Evolutionary conservation across 345 rosid genomes (phyloP), one percentile per base, ranked within the genome.

Genomic region (Cardamine occulta): DNA sequence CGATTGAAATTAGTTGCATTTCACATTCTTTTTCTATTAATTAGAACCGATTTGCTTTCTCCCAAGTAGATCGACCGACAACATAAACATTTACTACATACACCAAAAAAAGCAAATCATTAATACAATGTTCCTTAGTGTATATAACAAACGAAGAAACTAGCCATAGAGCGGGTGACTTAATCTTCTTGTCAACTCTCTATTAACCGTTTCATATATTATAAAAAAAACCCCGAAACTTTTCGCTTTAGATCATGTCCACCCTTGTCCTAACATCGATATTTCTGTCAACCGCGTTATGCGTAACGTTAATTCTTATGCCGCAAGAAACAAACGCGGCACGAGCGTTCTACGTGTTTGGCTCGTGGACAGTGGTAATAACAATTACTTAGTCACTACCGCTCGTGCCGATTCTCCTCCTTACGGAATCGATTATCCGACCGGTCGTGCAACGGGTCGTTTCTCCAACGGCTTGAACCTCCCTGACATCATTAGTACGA

Each of bases 301-400:
- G 34, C 4, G 3, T 4, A 18, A 63, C 71, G 66, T 18, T 76
- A 17, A 24, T 55, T 70, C 34, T 55, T 35, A 35, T 48, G 76
- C 63, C 65, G 63, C 78, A 40, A 28, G 32, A 79, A 53, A 64
- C 71, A 9, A 75, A 73, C 1, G 86, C 84, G 72, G 86, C 82
- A 13, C 72, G 93, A 66, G 94, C 92, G 45, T 91, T 89, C 77
- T 87, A 76, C 5, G 93, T 91, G 23, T 89, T 89, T 17, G 97
- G 97, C 89, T 91, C 2, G 97, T 89, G 40, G 97, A 91, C 54
- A 83, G 78, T 31, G 95, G 97, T 75, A 91, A 91, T 80, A 91
- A 91, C 76, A 87, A 87, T 71, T 91, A 86, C 76, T 73, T 89
- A 1, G 75, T 78, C 4, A 89, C 97, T 2, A 86, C 89, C 1